phyloP scores from a whole-genome alignment of 148 eudicot species.

The Rhododendron vialii region DNA sequence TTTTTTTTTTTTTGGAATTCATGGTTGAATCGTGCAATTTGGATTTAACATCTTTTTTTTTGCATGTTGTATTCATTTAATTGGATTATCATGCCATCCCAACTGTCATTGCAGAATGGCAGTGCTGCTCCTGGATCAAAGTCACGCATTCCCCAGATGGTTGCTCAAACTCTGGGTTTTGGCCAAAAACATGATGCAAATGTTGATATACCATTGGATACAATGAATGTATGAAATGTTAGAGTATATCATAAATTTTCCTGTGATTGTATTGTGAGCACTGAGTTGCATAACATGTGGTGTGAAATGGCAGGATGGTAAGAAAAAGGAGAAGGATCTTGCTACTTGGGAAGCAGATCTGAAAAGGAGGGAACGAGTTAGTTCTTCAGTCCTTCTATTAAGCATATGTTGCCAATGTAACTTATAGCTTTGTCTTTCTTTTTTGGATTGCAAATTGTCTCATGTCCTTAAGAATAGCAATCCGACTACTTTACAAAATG shows the following conservation, averaged over 20 bases:
- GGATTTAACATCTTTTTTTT: too few species aligned
- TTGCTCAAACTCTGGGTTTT: conserved; percentile 69
- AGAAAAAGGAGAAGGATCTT: conserved; percentile 60
- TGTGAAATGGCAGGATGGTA: conserved; percentile 53
- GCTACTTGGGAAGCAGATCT: conserved; percentile 63
- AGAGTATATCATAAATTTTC: conserved; percentile 6
- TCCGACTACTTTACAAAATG: not conserved
- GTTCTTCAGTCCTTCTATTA: conserved; percentile 17
- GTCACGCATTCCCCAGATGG: conserved; percentile 60
- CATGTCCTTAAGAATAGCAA: not conserved
- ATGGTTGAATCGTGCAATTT: not conserved
- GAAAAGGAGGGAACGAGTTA: conserved; percentile 57
- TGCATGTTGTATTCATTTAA: not conserved
- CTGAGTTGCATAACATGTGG: conserved; percentile 10
- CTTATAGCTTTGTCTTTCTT: not conserved
- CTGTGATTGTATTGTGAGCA: not conserved
- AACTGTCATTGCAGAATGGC: conserved; percentile 57
- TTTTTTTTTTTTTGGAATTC: not conserved
- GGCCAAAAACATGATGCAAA: conserved; percentile 98
- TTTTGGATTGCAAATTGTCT: not conserved
- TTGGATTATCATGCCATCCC: not conserved
- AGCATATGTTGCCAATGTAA: conserved; percentile 1
- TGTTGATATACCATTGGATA: conserved; percentile 81
- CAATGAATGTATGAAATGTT: conserved; percentile 55
- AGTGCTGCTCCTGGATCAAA: conserved; percentile 63